Base-by-base conservation (phyloP, 306 rosid species). In the Quercus wislizeni region DNA sequence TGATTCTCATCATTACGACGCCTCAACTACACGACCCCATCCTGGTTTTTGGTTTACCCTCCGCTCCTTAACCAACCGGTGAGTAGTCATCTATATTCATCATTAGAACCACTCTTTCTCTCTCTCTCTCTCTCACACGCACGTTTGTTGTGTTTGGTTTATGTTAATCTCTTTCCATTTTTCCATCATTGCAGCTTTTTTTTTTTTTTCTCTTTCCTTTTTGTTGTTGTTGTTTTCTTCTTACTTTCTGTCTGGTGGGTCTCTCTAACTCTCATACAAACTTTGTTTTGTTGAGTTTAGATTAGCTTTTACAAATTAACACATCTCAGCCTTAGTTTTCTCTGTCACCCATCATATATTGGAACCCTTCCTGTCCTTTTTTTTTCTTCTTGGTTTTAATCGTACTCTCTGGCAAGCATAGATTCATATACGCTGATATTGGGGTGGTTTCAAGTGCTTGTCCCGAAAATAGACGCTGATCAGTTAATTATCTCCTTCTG, bases 31-130 rank as follows among this genome's bases (percentile, higher is more conserved):
- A 43, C 80, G 85, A 57, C 75, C 76, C 57, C 71, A 59, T 13
- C 78, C 88, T 81, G 92, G 89, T 65, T 77, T 90, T 79, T 90
- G 94, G 94, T 90, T 90, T 38, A 79, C 92, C 41, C 90, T 90
- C 30, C 82, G 49, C 35, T 79, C 92, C 54, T 85, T 85, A 77
- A 76, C 90, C 84, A 86, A 90, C 83, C 86, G 85, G 94, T 90
- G 65, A 88, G 89, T 67, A 14, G 35, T 5, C 54, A 10, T 49
- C 11, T 5, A 1, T 30, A 0, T 7, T 18, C 68, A 74, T 55
- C 55, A 30, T 57, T 74, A 14, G 6, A 20, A 74, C 46, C 23
- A 55, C 77, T 10, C 17, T 2, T 1, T 9, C 14, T 10, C 54
- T 49, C 54, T 49, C 54, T 10, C 51, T 10, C 54, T 12, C 54